Evolutionary conservation across 2,329 filamentous ascomycete genomes (phyloP).

Genomic region (Aspergillus sp.): DNA sequence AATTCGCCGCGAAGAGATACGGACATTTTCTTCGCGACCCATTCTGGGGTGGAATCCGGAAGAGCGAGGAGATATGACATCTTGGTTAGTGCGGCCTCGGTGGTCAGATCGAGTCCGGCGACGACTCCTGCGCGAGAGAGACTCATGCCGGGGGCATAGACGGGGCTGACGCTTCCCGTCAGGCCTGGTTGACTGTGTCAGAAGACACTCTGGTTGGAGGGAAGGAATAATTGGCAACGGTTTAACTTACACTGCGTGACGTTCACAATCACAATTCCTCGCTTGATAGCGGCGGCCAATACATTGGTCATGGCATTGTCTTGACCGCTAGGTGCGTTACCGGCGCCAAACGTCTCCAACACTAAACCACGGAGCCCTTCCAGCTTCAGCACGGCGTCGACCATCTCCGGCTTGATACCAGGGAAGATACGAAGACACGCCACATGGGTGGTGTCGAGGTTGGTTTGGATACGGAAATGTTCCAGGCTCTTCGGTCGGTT

Average conservation of each 20-base stretch:
- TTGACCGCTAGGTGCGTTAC: conserved; percentile 81
- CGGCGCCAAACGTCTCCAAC: conserved; percentile 89
- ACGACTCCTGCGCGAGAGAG: conserved; percentile 83
- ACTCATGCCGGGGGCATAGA: conserved; percentile 76
- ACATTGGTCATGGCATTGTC: conserved; percentile 79
- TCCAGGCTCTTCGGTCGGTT: conserved; percentile 72
- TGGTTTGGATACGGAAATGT: conserved; percentile 71
- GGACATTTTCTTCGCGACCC: conserved; percentile 72
- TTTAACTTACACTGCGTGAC: conserved; percentile 77
- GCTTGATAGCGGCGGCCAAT: conserved; percentile 72
- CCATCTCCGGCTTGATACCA: conserved; percentile 90
- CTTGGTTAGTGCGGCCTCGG: conserved; percentile 88
- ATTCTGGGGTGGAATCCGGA: conserved; percentile 63
- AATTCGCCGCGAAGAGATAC: conserved; percentile 79
- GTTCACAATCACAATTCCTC: conserved; percentile 84
- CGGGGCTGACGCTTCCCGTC: conserved; percentile 71
- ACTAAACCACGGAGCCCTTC: conserved; percentile 79
- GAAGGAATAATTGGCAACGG: conserved; percentile 34
- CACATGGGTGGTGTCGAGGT: conserved; percentile 83
- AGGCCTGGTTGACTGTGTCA: conserved; percentile 40
- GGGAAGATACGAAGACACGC: conserved; percentile 89
- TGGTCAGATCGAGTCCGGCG: conserved; percentile 85
- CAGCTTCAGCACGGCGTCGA: conserved; percentile 77
- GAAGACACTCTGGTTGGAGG: conserved; percentile 32
- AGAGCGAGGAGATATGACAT: conserved; percentile 79